Evolutionary conservation across 2,329 filamentous ascomycete genomes (phyloP).

Genomic region (Monosporascus sp.): DNA sequence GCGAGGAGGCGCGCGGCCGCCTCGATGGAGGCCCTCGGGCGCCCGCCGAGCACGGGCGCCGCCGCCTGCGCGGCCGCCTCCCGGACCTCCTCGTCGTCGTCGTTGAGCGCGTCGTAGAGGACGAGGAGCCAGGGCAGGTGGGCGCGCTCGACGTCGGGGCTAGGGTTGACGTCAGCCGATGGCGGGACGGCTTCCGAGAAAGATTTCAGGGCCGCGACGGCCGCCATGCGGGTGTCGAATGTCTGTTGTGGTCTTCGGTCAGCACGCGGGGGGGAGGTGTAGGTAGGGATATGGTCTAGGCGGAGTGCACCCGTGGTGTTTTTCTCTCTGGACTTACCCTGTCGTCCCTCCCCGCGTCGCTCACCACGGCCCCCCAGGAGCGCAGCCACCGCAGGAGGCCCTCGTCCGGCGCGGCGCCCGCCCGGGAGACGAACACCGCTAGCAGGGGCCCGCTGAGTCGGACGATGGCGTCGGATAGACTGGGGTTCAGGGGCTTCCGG

Average conservation of each 20-base stretch:
- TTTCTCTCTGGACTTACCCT: constrained; percentile 32
- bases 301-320: background rate
- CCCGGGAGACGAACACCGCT: constrained; percentile 24
- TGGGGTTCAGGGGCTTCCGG: constrained; percentile 38
- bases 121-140: constrained; percentile 56
- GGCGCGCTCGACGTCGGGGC: constrained; percentile 17
- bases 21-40: constrained; percentile 40
- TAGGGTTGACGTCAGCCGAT: constrained; percentile 15
- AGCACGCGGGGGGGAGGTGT: background rate
- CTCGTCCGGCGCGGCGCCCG: constrained; percentile 4
- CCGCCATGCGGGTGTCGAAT: constrained; percentile 61
- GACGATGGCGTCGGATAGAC: constrained; percentile 45
- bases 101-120: constrained; percentile 72
- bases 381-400: constrained; percentile 19
- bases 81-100: constrained; percentile 89
- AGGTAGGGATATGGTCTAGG: background rate
- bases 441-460: constrained; percentile 42
- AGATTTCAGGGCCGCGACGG: constrained; percentile 48
- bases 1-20: constrained; percentile 40
- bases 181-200: constrained; percentile 35
- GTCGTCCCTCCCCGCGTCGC: constrained; percentile 41
- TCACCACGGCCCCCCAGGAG: constrained; percentile 46
- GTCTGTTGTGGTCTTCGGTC: constrained; percentile 35
- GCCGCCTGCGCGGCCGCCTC: constrained; percentile 53
- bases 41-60: constrained; percentile 37